Evolutionary conservation across 805 yeast species (phyloP).

Genomic region (Komagataella phaffii): DNA sequence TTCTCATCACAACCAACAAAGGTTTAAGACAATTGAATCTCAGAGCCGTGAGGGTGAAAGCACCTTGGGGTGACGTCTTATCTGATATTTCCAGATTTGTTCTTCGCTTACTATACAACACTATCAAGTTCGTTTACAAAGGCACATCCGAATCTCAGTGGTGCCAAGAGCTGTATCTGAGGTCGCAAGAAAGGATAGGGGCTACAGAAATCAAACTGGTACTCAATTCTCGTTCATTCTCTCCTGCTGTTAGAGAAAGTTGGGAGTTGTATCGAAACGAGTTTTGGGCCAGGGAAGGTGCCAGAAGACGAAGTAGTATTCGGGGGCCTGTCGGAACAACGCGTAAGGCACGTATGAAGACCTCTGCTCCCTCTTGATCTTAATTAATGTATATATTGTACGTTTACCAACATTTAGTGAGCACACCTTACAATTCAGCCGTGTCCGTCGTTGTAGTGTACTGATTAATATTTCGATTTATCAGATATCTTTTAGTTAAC

Average conservation of each 20-base stretch:
- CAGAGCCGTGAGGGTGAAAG: conserved; percentile 51
- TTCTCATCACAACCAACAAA: conserved; percentile 72
- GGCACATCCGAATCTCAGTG: neutral
- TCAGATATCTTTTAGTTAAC: no score
- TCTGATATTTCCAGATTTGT: conserved; percentile 3
- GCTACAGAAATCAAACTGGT: conserved; percentile 70
- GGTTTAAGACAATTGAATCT: conserved; percentile 79
- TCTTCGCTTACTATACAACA: conserved; percentile 2
- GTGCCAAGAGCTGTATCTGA: conserved; percentile 12
- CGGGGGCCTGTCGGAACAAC: neutral
- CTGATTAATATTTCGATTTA: no score
- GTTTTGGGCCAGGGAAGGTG: conserved; percentile 82
- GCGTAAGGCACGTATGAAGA: neutral
- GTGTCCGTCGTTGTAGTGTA: neutral
- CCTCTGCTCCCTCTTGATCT: neutral
- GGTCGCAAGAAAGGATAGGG: conserved; percentile 53
- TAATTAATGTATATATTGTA: neutral
- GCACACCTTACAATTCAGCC: neutral
- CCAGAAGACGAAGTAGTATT: conserved; percentile 31
- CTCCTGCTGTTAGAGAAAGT: conserved; percentile 74
- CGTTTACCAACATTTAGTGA: neutral
- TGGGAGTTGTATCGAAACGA: conserved; percentile 93
- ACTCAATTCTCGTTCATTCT: conserved; percentile 69
- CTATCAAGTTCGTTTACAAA: conserved; percentile 1
- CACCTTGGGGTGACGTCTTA: conserved; percentile 1